Conservation (phyloP, 108 stramenopile genomes). For the Nannochloropsis gaditana region DNA sequence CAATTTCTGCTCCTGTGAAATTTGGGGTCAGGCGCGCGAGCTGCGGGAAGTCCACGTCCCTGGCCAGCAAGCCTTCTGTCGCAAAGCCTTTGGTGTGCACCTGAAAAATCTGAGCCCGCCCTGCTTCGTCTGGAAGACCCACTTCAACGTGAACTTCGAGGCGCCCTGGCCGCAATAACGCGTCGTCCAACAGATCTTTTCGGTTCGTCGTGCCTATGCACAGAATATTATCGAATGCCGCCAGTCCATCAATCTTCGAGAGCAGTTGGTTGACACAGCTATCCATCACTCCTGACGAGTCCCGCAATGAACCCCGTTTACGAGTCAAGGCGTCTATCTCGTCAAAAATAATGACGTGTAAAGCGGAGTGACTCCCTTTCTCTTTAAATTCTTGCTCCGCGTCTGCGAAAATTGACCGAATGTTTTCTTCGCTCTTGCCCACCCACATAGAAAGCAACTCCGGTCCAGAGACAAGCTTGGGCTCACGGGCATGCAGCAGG, state of each 20-base stretch:
- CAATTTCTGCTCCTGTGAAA: conserved; percentile 15
- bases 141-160: conserved; percentile 78
- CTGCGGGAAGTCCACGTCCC: conserved; percentile 10
- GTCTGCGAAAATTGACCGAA: conserved; percentile 40
- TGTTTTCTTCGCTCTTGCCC: conserved; percentile 72
- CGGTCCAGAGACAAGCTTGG: conserved; percentile 71
- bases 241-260: conserved; percentile 89
- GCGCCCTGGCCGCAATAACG: conserved; percentile 72
- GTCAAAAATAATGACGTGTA: conserved; percentile 83
- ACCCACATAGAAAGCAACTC: conserved; percentile 85
- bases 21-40: background rate
- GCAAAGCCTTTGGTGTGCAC: conserved; percentile 28
- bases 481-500: conserved; percentile 84
- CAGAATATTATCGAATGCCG: conserved; percentile 68
- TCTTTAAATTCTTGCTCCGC: conserved; percentile 37
- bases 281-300: conserved; percentile 85
- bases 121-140: conserved; percentile 60
- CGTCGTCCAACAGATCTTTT: conserved; percentile 73
- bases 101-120: conserved; percentile 39
- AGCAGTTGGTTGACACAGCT: conserved; percentile 83
- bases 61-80: background rate
- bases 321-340: conserved; percentile 89
- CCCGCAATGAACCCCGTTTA: conserved; percentile 72
- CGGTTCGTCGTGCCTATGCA: conserved; percentile 87
- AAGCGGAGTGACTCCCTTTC: conserved; percentile 28